A percentile compares a stretch with the other conserved stretches of the same genome.
phyloP scores from a whole-genome alignment of 306 rosid species.

The Fagus crenata region DNA sequence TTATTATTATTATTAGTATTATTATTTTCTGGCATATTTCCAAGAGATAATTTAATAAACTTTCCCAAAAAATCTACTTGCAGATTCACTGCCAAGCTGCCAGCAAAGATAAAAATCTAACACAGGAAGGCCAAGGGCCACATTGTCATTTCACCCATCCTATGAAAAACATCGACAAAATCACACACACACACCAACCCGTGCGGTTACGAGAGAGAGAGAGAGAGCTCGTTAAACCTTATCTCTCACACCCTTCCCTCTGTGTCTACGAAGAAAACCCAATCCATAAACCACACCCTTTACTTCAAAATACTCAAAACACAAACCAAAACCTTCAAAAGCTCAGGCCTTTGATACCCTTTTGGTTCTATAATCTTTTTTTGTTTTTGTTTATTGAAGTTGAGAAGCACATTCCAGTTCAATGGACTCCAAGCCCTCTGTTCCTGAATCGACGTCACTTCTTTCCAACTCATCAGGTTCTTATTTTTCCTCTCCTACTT shows the following conservation, averaged over 20 bases:
- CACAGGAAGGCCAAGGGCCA: neutral
- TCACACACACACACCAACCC: neutral
- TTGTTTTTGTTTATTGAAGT: neutral
- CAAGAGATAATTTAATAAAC: no score
- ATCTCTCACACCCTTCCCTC: slow-evolving; percentile 23
- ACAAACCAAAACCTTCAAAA: neutral
- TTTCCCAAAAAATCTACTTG: no score
- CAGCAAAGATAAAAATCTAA: no score
- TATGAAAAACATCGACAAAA: neutral
- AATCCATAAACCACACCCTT: slow-evolving; percentile 1
- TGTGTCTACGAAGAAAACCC: neutral
- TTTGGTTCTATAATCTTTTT: neutral
- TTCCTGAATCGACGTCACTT: slow-evolving; percentile 21
- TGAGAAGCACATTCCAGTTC: neutral
- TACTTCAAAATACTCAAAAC: neutral
- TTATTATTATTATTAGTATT: no score
- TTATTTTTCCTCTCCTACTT: slow-evolving; percentile 25
- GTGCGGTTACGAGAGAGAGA: slow-evolving; percentile 18
- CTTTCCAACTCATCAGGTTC: slow-evolving; percentile 39
- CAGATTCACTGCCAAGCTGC: no score
- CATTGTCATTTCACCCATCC: slow-evolving; percentile 1
- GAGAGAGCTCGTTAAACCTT: slow-evolving; percentile 28
- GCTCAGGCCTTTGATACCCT: neutral
- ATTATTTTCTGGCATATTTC: no score
- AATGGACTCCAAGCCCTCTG: slow-evolving; percentile 45